A percentile compares a stretch with the other conserved stretches of the same genome.
These are phyloP conservation scores for Plantago coronopus DNA, from an alignment of 305 asterid species.

Conservation along the genomic window DNA sequence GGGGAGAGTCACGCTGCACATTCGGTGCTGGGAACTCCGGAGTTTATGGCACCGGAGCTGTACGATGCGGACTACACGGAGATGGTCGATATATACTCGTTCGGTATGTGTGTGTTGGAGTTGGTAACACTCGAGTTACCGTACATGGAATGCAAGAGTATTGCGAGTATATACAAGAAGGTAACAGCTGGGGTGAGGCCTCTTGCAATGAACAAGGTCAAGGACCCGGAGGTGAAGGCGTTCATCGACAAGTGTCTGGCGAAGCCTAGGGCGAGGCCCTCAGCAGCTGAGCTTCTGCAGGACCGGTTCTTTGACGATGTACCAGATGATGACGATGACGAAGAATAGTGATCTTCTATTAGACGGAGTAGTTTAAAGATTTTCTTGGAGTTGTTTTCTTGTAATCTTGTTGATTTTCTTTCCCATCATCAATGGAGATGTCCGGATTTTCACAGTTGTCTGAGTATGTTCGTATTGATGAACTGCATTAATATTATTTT, in stretches of 20 bases:
- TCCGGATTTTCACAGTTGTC: too few relatives aligned
- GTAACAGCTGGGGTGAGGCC: conserved; percentile 70
- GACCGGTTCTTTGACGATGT: conserved; percentile 67
- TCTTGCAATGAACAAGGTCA: conserved; percentile 61
- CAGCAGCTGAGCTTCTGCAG: conserved; percentile 62
- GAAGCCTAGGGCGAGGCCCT: conserved; percentile 62
- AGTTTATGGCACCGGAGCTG: conserved; percentile 78
- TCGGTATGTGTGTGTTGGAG: conserved; percentile 83
- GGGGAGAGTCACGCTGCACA: conserved; percentile 65
- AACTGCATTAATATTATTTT: too few relatives aligned
- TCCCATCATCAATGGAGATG: conserved; percentile 3
- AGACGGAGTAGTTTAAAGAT: background rate
- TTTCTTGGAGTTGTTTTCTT: background rate
- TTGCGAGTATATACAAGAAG: conserved; percentile 62
- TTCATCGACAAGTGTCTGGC: conserved; percentile 80
- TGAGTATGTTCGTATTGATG: too few relatives aligned
- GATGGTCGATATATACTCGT: conserved; percentile 62
- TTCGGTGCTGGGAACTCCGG: conserved; percentile 79
- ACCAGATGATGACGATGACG: conserved; percentile 35
- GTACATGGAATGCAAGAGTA: conserved; percentile 57
- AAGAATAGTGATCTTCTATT: conserved; percentile 21
- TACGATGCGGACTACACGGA: conserved; percentile 71
- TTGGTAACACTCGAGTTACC: conserved; percentile 67
- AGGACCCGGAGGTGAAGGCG: conserved; percentile 53
- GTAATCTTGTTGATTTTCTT: background rate